Conservation (phyloP, 257 asterid genomes). For the Prunella vulgaris region DNA sequence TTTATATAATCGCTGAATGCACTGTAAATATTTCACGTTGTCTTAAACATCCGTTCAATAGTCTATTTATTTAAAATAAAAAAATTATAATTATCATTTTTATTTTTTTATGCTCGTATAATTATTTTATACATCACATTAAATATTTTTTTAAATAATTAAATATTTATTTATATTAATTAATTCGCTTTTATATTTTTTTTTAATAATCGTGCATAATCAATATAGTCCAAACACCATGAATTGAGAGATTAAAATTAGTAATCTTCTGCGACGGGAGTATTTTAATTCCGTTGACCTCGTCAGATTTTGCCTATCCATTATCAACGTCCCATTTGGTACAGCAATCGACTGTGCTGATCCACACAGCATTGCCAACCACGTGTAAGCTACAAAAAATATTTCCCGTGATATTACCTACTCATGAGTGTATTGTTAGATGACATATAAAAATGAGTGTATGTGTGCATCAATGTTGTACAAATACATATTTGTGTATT, state of each 20-base stretch:
- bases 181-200: too few species aligned
- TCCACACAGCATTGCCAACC: slow-evolving; percentile 10
- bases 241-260: too few species aligned
- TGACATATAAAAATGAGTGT: too few species aligned
- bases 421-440: slow-evolving; percentile 6
- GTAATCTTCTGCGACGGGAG: slow-evolving; percentile 17
- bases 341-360: slow-evolving; percentile 21
- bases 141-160: not conserved
- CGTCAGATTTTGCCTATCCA: not conserved
- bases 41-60: too few species aligned
- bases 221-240: too few species aligned
- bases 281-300: not conserved
- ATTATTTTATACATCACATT: too few species aligned
- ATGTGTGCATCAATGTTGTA: not conserved
- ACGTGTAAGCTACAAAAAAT: slow-evolving; percentile 22
- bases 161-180: too few species aligned
- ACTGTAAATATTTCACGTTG: too few species aligned
- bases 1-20: too few species aligned
- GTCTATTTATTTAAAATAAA: not conserved
- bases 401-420: slow-evolving; percentile 10
- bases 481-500: too few species aligned
- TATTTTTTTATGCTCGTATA: too few species aligned
- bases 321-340: not conserved
- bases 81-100: not conserved
- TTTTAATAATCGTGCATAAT: too few species aligned